Percentiles rank a stretch among this genome's conserved stretches.
phyloP scores from a whole-genome alignment of 495 filamentous ascomycete species.

The Penicillium canariense region DNA sequence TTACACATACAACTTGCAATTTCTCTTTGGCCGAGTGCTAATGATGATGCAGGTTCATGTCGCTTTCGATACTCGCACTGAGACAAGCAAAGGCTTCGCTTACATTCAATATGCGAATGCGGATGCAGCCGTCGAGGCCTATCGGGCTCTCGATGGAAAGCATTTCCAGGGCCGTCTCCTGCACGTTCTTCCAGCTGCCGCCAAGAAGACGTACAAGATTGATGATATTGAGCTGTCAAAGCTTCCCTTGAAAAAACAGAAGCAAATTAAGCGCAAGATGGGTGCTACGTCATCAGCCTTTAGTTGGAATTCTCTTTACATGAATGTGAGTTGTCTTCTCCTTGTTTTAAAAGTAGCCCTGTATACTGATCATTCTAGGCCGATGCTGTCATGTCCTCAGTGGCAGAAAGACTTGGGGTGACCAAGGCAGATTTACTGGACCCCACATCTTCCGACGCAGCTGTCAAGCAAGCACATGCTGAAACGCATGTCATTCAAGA shows the following conservation, averaged over 20 bases:
- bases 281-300: conserved; percentile 74
- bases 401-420: conserved; percentile 81
- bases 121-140: conserved; percentile 72
- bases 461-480: conserved; percentile 93
- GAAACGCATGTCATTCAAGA: conserved; percentile 97
- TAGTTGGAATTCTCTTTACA: conserved; percentile 97
- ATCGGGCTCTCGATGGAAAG: conserved; percentile 69
- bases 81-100: conserved; percentile 80
- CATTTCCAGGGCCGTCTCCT: conserved; percentile 89
- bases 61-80: conserved; percentile 61
- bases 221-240: conserved; percentile 87
- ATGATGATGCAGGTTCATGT: conserved; percentile 70
- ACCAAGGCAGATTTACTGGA: conserved; percentile 89
- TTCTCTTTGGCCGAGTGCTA: conserved; percentile 34
- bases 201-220: conserved; percentile 75
- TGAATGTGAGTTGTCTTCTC: conserved; percentile 65
- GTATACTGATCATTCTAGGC: conserved; percentile 42
- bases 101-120: conserved; percentile 74
- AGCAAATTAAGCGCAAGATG: conserved; percentile 76
- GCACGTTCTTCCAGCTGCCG: conserved; percentile 79
- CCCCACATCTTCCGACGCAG: conserved; percentile 88
- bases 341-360: background rate
- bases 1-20: conserved; percentile 36
- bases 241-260: conserved; percentile 91
- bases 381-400: conserved; percentile 89